Percentiles rank a stretch among this genome's conserved stretches.
Conservation (phyloP, 371 early-diverging fungal species). For the Mortierella sp. region DNA sequence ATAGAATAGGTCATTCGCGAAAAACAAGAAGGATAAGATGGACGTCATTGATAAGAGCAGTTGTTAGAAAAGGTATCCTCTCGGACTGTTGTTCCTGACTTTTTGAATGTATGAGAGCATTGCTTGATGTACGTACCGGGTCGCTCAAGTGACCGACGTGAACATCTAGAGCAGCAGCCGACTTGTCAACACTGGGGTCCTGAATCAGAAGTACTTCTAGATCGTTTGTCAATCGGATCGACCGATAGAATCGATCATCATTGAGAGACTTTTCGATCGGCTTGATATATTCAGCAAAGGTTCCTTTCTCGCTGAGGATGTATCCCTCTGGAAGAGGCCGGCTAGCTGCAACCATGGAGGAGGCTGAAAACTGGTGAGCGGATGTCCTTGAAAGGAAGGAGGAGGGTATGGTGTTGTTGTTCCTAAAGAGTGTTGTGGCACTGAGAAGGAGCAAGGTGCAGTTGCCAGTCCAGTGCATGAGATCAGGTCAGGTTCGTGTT, state of each 20-base stretch:
- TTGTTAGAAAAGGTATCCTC: too few species aligned
- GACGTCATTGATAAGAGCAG: background rate
- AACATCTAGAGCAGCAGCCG: slow-evolving; percentile 92
- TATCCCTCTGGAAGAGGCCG: slow-evolving; percentile 42
- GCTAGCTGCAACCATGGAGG: slow-evolving; percentile 14
- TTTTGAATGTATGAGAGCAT: slow-evolving; percentile 14
- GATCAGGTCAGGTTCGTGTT: too few species aligned
- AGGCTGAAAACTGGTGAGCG: background rate
- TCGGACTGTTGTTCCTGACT: too few species aligned
- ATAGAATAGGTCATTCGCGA: background rate
- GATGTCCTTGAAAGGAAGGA: background rate
- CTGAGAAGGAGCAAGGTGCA: background rate
- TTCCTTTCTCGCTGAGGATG: slow-evolving; percentile 24
- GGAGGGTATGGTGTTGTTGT: background rate
- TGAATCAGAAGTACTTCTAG: slow-evolving; percentile 85
- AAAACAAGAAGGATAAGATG: background rate
- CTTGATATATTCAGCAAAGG: slow-evolving; percentile 38
- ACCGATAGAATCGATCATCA: slow-evolving; percentile 86
- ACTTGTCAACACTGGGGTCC: slow-evolving; percentile 86
- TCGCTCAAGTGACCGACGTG: slow-evolving; percentile 91
- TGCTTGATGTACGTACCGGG: slow-evolving; percentile 63
- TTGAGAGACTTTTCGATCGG: slow-evolving; percentile 69
- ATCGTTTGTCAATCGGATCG: slow-evolving; percentile 83
- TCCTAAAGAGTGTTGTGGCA: background rate
- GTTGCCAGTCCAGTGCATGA: too few species aligned